Evolutionary conservation across 768 basidiomycete genomes (phyloP).

Genomic region (Podaxis carcinomalis): DNA sequence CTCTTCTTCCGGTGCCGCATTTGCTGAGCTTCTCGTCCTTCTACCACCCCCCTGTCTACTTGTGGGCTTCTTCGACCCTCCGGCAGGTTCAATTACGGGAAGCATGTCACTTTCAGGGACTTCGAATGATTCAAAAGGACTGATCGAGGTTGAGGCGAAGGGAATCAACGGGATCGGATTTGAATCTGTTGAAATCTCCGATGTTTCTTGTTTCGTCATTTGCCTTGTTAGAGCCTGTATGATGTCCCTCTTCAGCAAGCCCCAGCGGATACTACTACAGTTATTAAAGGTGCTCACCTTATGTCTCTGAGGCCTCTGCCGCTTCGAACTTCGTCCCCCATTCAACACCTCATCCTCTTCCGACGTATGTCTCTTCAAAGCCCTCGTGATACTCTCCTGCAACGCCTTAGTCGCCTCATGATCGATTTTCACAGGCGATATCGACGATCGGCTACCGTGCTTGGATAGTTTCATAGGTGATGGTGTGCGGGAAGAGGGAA

Average conservation of each 20-base stretch:
- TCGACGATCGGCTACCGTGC: constrained; percentile 20
- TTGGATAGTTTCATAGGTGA: constrained; percentile 46
- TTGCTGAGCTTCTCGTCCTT: constrained; percentile 17
- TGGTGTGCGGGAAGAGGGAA: constrained; percentile 59
- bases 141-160: constrained; percentile 19
- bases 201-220: constrained; percentile 27
- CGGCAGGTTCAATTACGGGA: neutral
- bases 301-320: constrained; percentile 32
- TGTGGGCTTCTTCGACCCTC: neutral
- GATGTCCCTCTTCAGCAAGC: neutral
- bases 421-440: constrained; percentile 42
- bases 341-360: constrained; percentile 30
- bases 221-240: constrained; percentile 34
- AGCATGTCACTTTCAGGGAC: constrained; percentile 3
- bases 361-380: constrained; percentile 57
- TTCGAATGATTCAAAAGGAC: constrained; percentile 24
- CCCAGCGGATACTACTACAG: no score
- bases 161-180: neutral
- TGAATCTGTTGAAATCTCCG: neutral
- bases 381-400: constrained; percentile 62
- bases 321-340: constrained; percentile 21
- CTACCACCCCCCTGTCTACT: constrained; percentile 13
- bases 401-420: constrained; percentile 52
- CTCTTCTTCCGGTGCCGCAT: constrained; percentile 21
- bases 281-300: constrained; percentile 23